Evolutionary conservation across 2,329 filamentous ascomycete genomes (phyloP).

Genomic region (Aspergillus ustus): DNA sequence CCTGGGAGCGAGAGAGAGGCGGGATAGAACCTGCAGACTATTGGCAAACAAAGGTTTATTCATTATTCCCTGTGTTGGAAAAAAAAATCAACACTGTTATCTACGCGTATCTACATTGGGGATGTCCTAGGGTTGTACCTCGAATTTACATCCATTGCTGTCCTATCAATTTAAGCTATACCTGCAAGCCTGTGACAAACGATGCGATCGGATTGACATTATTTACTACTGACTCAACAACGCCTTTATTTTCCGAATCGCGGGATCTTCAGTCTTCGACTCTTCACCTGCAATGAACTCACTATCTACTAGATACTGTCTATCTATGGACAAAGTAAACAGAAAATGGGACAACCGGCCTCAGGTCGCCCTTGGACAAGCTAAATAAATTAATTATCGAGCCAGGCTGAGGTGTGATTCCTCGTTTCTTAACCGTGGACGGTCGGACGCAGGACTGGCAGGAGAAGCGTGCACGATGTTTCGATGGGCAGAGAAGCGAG

Average conservation of each 20-base stretch:
- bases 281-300: neutral
- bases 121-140: neutral
- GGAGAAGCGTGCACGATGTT: constrained; percentile 15
- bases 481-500: constrained; percentile 2
- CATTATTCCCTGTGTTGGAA: neutral
- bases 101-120: neutral
- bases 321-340: constrained; percentile 3
- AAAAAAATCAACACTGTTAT: neutral
- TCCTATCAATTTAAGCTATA: constrained; percentile 7
- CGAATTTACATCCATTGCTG: neutral
- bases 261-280: neutral
- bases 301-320: too few species aligned
- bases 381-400: constrained; percentile 3
- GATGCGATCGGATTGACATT: neutral
- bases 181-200: neutral
- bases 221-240: neutral
- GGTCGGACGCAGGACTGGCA: constrained; percentile 8
- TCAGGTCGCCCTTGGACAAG: neutral
- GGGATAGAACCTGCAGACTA: neutral
- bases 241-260: neutral
- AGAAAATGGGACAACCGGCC: constrained; percentile 3
- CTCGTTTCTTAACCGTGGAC: constrained; percentile 3
- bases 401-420: constrained; percentile 2
- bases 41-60: constrained; percentile 9
- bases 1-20: neutral